Base-by-base conservation (phyloP, 1,139 yeast species). In the Debaryomyces udenii region DNA sequence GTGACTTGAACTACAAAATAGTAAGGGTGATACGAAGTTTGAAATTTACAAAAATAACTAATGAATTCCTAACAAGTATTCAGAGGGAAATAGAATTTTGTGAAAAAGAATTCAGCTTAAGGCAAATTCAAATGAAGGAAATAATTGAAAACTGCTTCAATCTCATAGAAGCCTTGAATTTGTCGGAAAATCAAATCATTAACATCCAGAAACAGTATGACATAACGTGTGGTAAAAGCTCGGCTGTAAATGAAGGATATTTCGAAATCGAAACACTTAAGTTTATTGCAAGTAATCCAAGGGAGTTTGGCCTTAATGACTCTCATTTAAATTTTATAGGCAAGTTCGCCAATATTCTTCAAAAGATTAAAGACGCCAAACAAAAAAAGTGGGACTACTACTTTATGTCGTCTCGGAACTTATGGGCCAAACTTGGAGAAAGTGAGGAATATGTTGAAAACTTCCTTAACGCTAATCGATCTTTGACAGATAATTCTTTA, bases 381-480 rank as follows among this genome's bases (percentile, higher is more conserved):
- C 68, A 66, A 44, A 56, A 57, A 39, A 67, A 68, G 43, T 61
- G 59, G 59, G 66, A 65, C 10, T 52, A 57, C 28, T 67, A 62
- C 44, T 47, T 59, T 9, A 40, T 47, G 1, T 62, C 70, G 13
- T 80, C 86, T 52, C 52, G 59, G 11, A 53, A 49, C 3, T 60
- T 82, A 14, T 81, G 86, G 86, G 55, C 51, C 1, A 77, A 73
- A 47, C 61, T 82, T 10, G 76, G 74, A 14, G 74, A 79, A 45
- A 53, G 48, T 37, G 18, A 49, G 2, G 71, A 71, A 1, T 68
- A 69, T 39, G 55, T 70, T 13, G 60, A 63, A 2, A 52, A 54
- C 1, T 80, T 80, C 46, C 49, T 70, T 20, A 46, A 44, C 1
- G 56, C 62, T 1, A 75, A 78, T 47, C 51, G 55, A n/a, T 45